These are phyloP conservation scores for Fomitopsis pinicola DNA, from an alignment of 1,284 basidiomycete genomes.

Conservation along the genomic window DNA sequence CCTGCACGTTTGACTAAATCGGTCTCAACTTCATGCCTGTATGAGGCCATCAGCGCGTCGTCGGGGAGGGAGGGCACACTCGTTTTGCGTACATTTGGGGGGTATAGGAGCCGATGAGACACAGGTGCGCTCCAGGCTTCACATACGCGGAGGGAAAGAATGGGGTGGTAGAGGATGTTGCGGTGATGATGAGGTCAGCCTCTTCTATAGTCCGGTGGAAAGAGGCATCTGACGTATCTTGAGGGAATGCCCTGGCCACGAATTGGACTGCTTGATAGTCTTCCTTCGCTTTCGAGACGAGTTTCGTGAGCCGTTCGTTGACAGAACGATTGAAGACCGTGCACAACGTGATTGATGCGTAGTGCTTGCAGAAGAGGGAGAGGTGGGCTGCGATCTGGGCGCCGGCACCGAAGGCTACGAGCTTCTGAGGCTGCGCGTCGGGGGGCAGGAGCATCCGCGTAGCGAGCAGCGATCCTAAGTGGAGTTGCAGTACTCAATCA, in stretches of 20 bases:
- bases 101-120: conserved; percentile 82
- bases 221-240: neutral
- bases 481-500: neutral
- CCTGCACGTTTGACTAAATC: conserved; percentile 50
- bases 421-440: conserved; percentile 31
- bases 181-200: conserved; percentile 66
- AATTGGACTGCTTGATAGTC: conserved; percentile 39
- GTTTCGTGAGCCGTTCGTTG: conserved; percentile 45
- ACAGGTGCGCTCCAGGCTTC: conserved; percentile 60
- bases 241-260: conserved; percentile 7
- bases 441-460: conserved; percentile 47
- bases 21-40: conserved; percentile 57
- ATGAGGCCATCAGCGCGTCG: neutral
- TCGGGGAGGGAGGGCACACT: neutral
- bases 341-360: conserved; percentile 49
- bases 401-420: conserved; percentile 78
- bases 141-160: conserved; percentile 68
- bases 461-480: conserved; percentile 68
- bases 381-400: conserved; percentile 65
- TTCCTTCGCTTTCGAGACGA: conserved; percentile 37
- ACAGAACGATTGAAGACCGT: conserved; percentile 62
- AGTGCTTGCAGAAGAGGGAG: conserved; percentile 55
- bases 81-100: conserved; percentile 52
- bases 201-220: conserved; percentile 28
- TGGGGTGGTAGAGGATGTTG: conserved; percentile 68